Evolutionary conservation across 2,329 filamentous ascomycete species (phyloP).

Genomic region (Penicillium fuscoglaucum): DNA sequence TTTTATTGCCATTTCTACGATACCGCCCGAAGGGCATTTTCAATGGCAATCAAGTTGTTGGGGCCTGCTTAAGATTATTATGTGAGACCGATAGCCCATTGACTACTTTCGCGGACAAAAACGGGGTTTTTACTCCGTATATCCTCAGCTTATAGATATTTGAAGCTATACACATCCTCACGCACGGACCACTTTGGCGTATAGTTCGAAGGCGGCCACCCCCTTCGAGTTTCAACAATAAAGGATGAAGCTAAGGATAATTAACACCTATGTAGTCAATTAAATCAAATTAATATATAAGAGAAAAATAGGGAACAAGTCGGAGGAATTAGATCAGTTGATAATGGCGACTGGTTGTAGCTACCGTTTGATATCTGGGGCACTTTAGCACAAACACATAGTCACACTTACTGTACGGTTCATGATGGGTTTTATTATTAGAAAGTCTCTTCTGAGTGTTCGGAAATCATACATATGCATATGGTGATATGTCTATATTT

Average conservation of each 20-base stretch:
- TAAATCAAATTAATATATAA: background rate
- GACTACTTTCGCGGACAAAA: background rate
- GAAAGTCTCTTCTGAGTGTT: background rate
- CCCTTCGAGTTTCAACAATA: background rate
- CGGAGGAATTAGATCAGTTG: background rate
- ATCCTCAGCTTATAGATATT: background rate
- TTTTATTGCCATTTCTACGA: background rate
- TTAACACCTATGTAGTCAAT: background rate
- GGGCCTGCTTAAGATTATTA: background rate
- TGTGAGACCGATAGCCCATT: background rate
- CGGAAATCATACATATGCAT: background rate
- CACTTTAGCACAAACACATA: background rate
- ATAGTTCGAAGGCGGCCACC: background rate
- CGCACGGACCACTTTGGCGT: slow-evolving; percentile 2
- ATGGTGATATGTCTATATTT: background rate
- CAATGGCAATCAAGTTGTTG: background rate
- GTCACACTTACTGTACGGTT: background rate
- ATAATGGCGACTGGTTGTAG: background rate
- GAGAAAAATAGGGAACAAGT: background rate
- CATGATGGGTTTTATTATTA: background rate
- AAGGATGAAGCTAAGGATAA: background rate
- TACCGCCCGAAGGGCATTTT: background rate
- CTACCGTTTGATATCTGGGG: background rate
- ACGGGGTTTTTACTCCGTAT: background rate
- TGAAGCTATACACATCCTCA: background rate